Base-by-base conservation (phyloP, 2,329 filamentous ascomycete genomes). In the Pseudonectria foliicola region DNA sequence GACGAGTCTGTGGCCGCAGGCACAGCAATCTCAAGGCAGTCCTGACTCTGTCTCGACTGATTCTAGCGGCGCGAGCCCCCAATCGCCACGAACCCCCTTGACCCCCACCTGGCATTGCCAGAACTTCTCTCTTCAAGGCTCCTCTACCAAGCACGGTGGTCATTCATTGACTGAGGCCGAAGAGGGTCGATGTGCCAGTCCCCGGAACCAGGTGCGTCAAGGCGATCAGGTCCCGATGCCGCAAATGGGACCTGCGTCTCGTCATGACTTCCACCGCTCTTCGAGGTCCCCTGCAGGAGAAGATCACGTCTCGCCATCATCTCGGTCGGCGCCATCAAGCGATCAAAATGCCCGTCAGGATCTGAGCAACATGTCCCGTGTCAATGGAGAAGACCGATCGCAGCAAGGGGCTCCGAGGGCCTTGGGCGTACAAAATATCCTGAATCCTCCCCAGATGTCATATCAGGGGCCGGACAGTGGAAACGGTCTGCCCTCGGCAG, bases 141-240 rank as follows among this genome's bases (percentile, higher is more conserved):
- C 42, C 16, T 40, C 46, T 13, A 44, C 43, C 21, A 53, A 51
- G 34, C 41, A 45, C 33, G 46, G 38, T 29, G 42, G 46, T 25
- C 39, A 40, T 39, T 33, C 41, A 28, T 44, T 51, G 39, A 34
- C 44, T 39, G 39, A 37, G 23, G 38, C 40, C 30, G 45, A 34
- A 29, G 48, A 46, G 49, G 57, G 67, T 76, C 75, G 68, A 80
- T 80, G 75, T 72, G 61, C 67, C 60, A 67, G 64, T 64, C 64
- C 61, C 62, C 61, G 60, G 60, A 66, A 63, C 62, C 61, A 63
- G 56, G 62, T 61, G 61, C 59, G 62, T 59, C 64, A 61, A 68
- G 71, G 73, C 67, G 72, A 74, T 62, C 68, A 68, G 70, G 64
- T 64, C 66, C 71, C 73, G 66, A 80, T 80, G 77, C 78, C 75